These are phyloP conservation scores for Huntiella bhutanensis DNA, from an alignment of 2,329 filamentous ascomycete species.

Conservation along the genomic window DNA sequence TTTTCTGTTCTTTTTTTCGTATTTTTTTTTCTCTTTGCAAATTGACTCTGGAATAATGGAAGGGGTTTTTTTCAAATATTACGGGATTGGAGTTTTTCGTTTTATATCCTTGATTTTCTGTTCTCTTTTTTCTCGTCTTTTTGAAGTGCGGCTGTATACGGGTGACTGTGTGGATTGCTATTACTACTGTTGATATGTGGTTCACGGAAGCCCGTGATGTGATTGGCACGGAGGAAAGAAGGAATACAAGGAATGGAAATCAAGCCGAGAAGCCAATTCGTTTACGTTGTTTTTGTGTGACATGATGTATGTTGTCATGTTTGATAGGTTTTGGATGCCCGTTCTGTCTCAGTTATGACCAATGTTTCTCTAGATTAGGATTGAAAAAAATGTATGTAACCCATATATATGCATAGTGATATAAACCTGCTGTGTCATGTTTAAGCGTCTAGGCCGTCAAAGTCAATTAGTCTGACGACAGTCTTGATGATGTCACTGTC, in stretches of 20 bases:
- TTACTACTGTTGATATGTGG: neutral
- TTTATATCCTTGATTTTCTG: neutral
- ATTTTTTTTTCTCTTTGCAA: neutral
- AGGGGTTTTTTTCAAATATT: neutral
- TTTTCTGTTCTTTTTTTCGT: too few species aligned
- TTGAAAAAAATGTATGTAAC: neutral
- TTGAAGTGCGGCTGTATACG: neutral
- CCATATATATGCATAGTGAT: too few species aligned
- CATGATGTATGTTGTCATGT: neutral
- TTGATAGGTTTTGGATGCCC: too few species aligned
- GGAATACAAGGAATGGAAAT: neutral
- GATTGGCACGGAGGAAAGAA: neutral
- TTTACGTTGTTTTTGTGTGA: neutral
- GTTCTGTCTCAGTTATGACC: neutral
- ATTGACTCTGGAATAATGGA: neutral
- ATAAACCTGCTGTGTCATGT: neutral
- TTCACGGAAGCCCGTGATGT: neutral
- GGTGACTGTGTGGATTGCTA: neutral
- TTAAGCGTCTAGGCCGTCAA: conserved; percentile 65
- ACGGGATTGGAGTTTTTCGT: neutral
- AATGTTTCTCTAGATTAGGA: neutral
- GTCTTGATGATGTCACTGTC: conserved; percentile 52
- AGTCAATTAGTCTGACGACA: conserved; percentile 65
- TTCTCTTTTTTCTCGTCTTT: neutral
- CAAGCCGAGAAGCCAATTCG: neutral